Conservation (phyloP, 1,139 yeast genomes). For the Geotrichum phurueaensis region DNA sequence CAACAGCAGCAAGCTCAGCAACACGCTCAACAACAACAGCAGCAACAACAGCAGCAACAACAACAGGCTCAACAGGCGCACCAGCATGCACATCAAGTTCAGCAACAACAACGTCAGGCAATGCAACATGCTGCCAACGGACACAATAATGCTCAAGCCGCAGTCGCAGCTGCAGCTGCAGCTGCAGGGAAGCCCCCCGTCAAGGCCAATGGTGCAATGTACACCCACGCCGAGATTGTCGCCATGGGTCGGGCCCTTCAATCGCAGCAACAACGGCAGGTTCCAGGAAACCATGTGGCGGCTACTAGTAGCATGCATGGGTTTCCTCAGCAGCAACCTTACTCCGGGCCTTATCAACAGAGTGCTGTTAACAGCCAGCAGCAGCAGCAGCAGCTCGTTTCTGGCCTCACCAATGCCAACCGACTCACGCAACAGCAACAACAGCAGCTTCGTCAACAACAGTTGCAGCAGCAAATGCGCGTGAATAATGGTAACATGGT, state of each 20-base stretch:
- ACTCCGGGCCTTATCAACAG: neutral
- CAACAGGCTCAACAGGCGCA: slow-evolving; percentile 26
- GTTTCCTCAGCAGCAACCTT: neutral
- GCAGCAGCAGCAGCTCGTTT: neutral
- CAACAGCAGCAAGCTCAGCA: slow-evolving; percentile 28
- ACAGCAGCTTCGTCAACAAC: neutral
- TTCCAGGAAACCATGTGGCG: neutral
- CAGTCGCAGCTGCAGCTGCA: neutral
- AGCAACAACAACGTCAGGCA: slow-evolving; percentile 16
- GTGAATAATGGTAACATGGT: neutral
- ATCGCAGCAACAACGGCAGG: neutral
- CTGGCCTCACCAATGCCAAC: neutral
- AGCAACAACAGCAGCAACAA: slow-evolving; percentile 28
- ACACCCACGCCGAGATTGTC: neutral
- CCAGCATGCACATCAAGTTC: slow-evolving; percentile 2
- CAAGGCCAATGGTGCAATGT: neutral
- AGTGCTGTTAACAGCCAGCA: neutral
- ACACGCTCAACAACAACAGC: slow-evolving; percentile 28
- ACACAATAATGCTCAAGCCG: neutral
- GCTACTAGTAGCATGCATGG: neutral
- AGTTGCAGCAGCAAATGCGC: neutral
- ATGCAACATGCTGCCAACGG: neutral
- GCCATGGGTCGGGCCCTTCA: neutral
- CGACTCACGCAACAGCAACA: neutral
- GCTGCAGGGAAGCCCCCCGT: neutral